Conservation (phyloP, 1,284 basidiomycete genomes). For the Cryptococcus maquisensis region DNA sequence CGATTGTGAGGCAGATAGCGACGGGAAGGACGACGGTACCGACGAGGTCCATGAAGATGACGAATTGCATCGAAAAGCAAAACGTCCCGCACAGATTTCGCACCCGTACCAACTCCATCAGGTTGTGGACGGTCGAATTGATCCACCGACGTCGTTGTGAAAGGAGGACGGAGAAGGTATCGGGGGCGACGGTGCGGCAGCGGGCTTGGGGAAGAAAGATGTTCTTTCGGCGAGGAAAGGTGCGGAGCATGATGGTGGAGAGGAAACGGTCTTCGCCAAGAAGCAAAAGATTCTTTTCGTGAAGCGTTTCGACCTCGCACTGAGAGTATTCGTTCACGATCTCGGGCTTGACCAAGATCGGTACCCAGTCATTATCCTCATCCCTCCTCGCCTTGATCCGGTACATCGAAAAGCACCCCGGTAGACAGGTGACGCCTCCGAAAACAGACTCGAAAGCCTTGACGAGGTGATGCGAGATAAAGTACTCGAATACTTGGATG, state of each 20-base stretch:
- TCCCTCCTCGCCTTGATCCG: slow-evolving; percentile 87
- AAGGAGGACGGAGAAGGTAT: slow-evolving; percentile 86
- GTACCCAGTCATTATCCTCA: slow-evolving; percentile 92
- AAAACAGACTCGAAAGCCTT: slow-evolving; percentile 99
- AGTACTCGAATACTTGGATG: slow-evolving; percentile 97
- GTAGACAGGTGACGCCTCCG: slow-evolving; percentile 97
- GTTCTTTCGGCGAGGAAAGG: slow-evolving; percentile 98
- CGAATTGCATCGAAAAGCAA: slow-evolving; percentile 97
- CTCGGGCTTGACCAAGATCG: slow-evolving; percentile 93
- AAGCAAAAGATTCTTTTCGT: slow-evolving; percentile 95
- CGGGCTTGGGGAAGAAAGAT: slow-evolving; percentile 96
- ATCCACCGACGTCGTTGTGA: slow-evolving; percentile 99
- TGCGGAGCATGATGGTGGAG: slow-evolving; percentile 87
- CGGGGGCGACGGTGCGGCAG: slow-evolving; percentile 93
- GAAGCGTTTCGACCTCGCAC: slow-evolving; percentile 84
- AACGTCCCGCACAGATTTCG: slow-evolving; percentile 93
- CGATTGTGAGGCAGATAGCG: slow-evolving; percentile 87
- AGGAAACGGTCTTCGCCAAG: slow-evolving; percentile 99
- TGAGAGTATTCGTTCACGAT: slow-evolving; percentile 98
- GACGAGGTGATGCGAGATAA: slow-evolving; percentile 96
- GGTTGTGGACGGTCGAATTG: slow-evolving; percentile 98
- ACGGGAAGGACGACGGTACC: slow-evolving; percentile 94
- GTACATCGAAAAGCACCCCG: slow-evolving; percentile 99
- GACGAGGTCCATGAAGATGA: slow-evolving; percentile 96
- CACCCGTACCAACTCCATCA: slow-evolving; percentile 97